phyloP scores from a whole-genome alignment of 768 basidiomycete species.

The Russula compacta region DNA sequence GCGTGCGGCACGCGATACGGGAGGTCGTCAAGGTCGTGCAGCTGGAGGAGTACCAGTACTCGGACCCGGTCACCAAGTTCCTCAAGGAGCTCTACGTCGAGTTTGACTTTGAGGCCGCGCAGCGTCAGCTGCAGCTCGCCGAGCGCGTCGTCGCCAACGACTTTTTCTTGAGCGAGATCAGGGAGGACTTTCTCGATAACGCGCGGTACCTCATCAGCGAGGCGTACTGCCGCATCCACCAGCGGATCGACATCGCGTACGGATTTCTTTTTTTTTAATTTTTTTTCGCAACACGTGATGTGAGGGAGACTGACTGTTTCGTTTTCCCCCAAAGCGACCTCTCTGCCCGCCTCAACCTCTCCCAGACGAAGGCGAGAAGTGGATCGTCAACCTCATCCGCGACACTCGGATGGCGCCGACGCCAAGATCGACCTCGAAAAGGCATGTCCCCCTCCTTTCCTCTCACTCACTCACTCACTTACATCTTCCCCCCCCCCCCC shows the following conservation, averaged over 20 bases:
- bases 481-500: background rate
- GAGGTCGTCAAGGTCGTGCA: constrained; percentile 92
- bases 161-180: constrained; percentile 88
- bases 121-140: constrained; percentile 66
- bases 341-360: constrained; percentile 86
- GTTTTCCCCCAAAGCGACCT: constrained; percentile 51
- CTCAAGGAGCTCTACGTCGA: constrained; percentile 89
- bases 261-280: constrained; percentile 21
- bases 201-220: constrained; percentile 94
- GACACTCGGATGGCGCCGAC: constrained; percentile 93
- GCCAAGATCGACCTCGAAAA: constrained; percentile 97
- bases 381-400: constrained; percentile 98
- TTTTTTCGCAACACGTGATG: background rate
- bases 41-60: constrained; percentile 93
- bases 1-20: constrained; percentile 79
- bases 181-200: constrained; percentile 93
- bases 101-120: constrained; percentile 94
- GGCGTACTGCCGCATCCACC: constrained; percentile 96
- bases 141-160: constrained; percentile 83
- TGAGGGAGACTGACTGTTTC: background rate
- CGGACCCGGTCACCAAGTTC: constrained; percentile 89
- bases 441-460: constrained; percentile 46
- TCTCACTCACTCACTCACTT: too few relatives aligned
- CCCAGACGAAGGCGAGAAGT: constrained; percentile 95
- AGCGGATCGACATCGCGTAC: constrained; percentile 80